phyloP scores from a whole-genome alignment of 257 asterid species.

The Leptodermis oblonga region DNA sequence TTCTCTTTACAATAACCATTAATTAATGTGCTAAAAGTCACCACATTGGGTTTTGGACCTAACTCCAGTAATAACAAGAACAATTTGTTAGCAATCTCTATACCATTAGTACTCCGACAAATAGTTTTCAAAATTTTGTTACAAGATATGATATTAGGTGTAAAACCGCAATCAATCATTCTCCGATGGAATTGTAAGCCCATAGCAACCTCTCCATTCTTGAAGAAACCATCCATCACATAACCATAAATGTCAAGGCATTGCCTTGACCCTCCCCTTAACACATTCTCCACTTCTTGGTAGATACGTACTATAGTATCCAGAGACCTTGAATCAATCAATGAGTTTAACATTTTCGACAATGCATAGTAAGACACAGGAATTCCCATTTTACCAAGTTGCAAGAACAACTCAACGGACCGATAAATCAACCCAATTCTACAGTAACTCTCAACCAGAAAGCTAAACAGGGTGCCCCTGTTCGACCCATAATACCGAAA shows the following conservation, averaged over 20 bases:
- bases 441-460: conserved; percentile 31
- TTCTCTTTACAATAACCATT: conserved; percentile 29
- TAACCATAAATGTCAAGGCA: conserved; percentile 22
- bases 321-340: conserved; percentile 21
- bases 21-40: conserved; percentile 41
- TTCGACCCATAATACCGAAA: conserved; percentile 22
- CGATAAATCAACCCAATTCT: conserved; percentile 26
- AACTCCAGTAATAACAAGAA: conserved; percentile 26
- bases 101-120: conserved; percentile 16
- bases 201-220: conserved; percentile 26
- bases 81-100: conserved; percentile 20
- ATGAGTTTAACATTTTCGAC: conserved; percentile 24
- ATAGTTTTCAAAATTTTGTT: conserved; percentile 30
- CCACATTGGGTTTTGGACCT: conserved; percentile 42
- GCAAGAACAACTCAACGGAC: conserved; percentile 25
- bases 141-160: conserved; percentile 27
- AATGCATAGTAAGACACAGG: conserved; percentile 23
- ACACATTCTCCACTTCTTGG: conserved; percentile 8
- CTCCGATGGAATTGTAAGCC: conserved; percentile 31
- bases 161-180: conserved; percentile 25
- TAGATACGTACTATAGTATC: conserved; percentile 21
- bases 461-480: conserved; percentile 23
- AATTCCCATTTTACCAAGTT: conserved; percentile 23
- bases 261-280: conserved; percentile 3
- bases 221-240: conserved; percentile 33